Evolutionary conservation across 768 basidiomycete genomes (phyloP), one percentile per base, ranked within the genome.

Genomic region (Tylopilus rubrobrunneus): DNA sequence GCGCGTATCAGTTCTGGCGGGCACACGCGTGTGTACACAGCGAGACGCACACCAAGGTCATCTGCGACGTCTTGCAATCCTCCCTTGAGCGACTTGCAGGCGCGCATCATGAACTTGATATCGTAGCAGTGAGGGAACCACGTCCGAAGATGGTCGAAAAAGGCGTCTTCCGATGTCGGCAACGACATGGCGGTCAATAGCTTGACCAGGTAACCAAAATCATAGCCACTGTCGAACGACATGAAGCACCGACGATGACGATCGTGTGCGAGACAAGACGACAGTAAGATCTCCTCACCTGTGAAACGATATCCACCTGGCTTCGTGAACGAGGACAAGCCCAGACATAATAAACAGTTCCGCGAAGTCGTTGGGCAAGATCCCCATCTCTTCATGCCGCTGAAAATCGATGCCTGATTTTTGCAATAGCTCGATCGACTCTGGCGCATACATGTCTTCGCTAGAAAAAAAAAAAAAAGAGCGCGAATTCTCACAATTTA

Each of bases 121-220:
- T 99, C 97, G 71, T 97, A 98, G 43, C 97, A 86, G 42, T 84
- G 86, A 0, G 96, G 96, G 72, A 99, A 98, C 96, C 97, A 98
- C 59, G 83, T 86, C 55, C 75, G 80, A 29, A 98, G 78, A 44
- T 87, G 81, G 44, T 89, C 83, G 68, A 98, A 97, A 75, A 98
- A 98, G 6, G 81, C 79, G 57, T 89, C 87, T 73, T 99, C 97
- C 25, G 84, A 84, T 19, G 86, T 84, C 9, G 97, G 97, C 55
- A 98, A 74, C 43, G 93, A 89, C 63, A 86, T 77, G 56, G 82
- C 87, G 23, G 91, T 89, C 48, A 99, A 79, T 40, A 98, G 81
- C 70, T 96, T 97, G 71, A 99, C 85, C 62, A 99, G 89, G 69
- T 98, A 99, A 34, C 97, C 97, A 73, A 99, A 98, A 71, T 99